Percentiles rank a stretch among this genome's conserved stretches.
Evolutionary conservation across 1,139 yeast genomes (phyloP).

Genomic region (Magnusiomyces tetraspermus): DNA sequence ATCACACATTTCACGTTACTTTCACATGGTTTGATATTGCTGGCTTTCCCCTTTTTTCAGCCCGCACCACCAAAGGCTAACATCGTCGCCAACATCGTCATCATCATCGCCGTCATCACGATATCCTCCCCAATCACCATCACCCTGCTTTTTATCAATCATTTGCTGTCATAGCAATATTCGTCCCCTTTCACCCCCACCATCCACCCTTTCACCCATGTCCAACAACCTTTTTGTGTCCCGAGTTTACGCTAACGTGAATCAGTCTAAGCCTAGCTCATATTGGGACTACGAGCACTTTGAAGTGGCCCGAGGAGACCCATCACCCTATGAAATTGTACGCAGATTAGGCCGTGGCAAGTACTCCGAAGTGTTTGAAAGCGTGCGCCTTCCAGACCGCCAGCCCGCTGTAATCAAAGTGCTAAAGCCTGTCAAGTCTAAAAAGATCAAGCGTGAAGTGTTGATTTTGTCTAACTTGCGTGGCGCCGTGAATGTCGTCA

Average conservation of each 20-base stretch:
- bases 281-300: constrained; percentile 76
- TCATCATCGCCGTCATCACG: no score
- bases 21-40: no score
- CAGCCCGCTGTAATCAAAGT: constrained; percentile 63
- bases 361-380: constrained; percentile 85
- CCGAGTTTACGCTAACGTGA: constrained; percentile 73
- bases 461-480: constrained; percentile 74
- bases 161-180: no score
- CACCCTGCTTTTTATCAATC: no score
- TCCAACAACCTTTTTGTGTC: constrained; percentile 43
- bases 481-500: constrained; percentile 71
- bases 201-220: no score
- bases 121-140: no score
- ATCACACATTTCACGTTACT: no score
- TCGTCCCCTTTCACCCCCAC: no score
- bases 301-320: constrained; percentile 44
- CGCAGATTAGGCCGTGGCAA: constrained; percentile 88
- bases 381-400: constrained; percentile 38
- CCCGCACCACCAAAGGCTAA: no score
- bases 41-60: no score
- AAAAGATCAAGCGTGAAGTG: constrained; percentile 86
- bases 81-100: no score
- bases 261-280: constrained; percentile 58
- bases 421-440: constrained; percentile 84
- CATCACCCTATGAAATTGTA: constrained; percentile 71